Conservation (phyloP, 495 filamentous ascomycete genomes). For the Trichoderma reesei region DNA sequence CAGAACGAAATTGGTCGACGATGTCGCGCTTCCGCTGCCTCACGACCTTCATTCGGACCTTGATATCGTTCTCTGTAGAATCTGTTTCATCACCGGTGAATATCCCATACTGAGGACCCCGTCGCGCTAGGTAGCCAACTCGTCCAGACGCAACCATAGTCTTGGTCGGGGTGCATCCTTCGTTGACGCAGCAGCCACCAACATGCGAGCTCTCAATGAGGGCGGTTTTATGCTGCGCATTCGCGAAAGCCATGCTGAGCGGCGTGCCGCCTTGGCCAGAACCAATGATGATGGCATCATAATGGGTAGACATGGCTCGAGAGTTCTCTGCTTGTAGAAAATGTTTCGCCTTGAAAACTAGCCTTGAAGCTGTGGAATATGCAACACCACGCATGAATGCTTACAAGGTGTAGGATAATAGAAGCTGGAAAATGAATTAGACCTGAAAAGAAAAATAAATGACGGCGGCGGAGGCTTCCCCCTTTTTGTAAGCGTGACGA, state of each 20-base stretch:
- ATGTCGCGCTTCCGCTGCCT: constrained; percentile 44
- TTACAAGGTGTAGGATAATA: too few relatives aligned
- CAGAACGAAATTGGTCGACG: constrained; percentile 36
- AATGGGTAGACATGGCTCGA: constrained; percentile 15
- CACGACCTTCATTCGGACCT: constrained; percentile 36
- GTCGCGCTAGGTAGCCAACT: constrained; percentile 31
- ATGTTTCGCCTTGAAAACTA: neutral
- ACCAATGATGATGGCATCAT: constrained; percentile 37
- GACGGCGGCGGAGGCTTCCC: too few relatives aligned
- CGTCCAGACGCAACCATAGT: constrained; percentile 41
- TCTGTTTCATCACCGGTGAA: constrained; percentile 9
- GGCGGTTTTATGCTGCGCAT: constrained; percentile 28
- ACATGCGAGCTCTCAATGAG: constrained; percentile 38
- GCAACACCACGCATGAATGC: neutral
- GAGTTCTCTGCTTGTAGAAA: neutral
- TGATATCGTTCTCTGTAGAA: constrained; percentile 13
- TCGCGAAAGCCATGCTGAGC: constrained; percentile 33
- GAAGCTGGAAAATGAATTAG: too few relatives aligned
- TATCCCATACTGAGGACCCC: constrained; percentile 38
- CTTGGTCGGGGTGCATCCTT: constrained; percentile 48
- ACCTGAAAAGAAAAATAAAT: too few relatives aligned
- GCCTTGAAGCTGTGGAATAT: neutral
- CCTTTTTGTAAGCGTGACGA: too few relatives aligned
- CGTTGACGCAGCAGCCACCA: constrained; percentile 43
- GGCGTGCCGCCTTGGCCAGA: constrained; percentile 42